Percentiles rank a stretch among this genome's conserved stretches.
Conservation (phyloP, 1,284 basidiomycete species). For the Ustilago esculenta region DNA sequence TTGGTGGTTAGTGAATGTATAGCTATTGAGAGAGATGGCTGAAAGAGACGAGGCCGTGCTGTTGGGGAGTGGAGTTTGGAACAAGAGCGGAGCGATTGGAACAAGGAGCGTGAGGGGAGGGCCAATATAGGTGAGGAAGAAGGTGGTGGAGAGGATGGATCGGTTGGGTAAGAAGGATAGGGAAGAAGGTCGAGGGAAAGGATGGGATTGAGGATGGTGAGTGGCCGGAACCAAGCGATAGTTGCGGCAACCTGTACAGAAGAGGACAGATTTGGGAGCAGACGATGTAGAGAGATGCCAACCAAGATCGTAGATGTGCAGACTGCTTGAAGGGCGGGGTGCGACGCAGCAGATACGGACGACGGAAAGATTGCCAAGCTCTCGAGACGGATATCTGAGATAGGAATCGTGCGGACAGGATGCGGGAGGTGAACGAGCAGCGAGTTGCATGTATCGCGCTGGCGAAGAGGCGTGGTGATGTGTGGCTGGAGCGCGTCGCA, state of each 20-base stretch:
- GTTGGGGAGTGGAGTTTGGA: not conserved
- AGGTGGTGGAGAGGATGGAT: constrained; percentile 3
- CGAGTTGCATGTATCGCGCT: not conserved
- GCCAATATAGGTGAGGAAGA: not conserved
- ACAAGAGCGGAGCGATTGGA: constrained; percentile 5
- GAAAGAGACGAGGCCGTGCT: not conserved
- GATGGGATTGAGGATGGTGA: too few species aligned
- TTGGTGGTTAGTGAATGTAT: not conserved
- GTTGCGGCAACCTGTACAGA: too few species aligned
- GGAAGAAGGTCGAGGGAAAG: not conserved
- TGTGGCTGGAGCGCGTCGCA: constrained; percentile 14
- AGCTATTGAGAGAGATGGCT: not conserved
- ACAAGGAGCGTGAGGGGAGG: constrained; percentile 1
- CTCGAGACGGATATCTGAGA: too few species aligned
- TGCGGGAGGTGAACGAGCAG: not conserved
- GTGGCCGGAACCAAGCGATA: too few species aligned
- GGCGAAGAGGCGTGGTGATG: constrained; percentile 10
- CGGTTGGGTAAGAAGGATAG: not conserved
- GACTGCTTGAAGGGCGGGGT: too few species aligned
- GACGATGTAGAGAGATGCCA: constrained; percentile 5
- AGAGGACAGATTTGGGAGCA: constrained; percentile 4
- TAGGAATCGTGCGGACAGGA: not conserved
- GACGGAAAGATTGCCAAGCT: constrained; percentile 4
- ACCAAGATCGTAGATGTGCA: constrained; percentile 3
- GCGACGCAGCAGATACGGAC: constrained; percentile 1